Evolutionary conservation across 495 filamentous ascomycete species (phyloP), one percentile per base, ranked within the genome.

Genomic region (Hypomontagnella submonticulosa): DNA sequence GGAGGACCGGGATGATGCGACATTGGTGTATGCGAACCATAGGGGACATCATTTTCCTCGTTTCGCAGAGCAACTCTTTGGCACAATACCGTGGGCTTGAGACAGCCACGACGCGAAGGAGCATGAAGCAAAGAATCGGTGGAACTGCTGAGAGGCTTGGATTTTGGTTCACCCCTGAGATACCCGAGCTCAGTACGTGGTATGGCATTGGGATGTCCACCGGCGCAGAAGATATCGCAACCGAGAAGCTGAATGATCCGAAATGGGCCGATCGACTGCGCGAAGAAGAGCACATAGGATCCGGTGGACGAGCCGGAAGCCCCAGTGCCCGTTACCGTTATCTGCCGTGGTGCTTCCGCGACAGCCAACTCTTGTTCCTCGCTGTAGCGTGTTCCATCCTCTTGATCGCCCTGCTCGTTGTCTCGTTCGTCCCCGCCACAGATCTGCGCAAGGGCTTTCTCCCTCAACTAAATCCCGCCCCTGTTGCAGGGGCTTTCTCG

Each of bases 21-120:
- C 41, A 47, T 18, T 97, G 93, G 93, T 92, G 93, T 73, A 85
- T 91, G 1, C 77, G 86, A n/a, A 92, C 87, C 11, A 75, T 96
- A 18, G 92, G 90, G 8, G 93, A 96, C 71, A 74, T 95, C 20
- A 80, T 91, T 43, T 84, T 87, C 3, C 76, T 96, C 8, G 83
- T 96, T 12, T 89, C 92, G 34, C 82, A 90, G 42, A 92, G 91
- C 36, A 97, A 97, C 73, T 86, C 87, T 10, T 77, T 92, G 32
- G 80, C 80, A 34, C 89, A 90, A 62, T 95, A 83, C 63, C 69
- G 68, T 10, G 78, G 80, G 12, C 77, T 78, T 83, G 79, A 85
- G 81, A 59, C 83, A 77, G 63, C 87, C 78, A 12, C 89, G 83
- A 75, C 85, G 73, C 46, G 83, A 78, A 63, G 76, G 66, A 43